Evolutionary conservation across 1,139 yeast genomes (phyloP).

Genomic region (Kurtzmaniella quercitrusa): DNA sequence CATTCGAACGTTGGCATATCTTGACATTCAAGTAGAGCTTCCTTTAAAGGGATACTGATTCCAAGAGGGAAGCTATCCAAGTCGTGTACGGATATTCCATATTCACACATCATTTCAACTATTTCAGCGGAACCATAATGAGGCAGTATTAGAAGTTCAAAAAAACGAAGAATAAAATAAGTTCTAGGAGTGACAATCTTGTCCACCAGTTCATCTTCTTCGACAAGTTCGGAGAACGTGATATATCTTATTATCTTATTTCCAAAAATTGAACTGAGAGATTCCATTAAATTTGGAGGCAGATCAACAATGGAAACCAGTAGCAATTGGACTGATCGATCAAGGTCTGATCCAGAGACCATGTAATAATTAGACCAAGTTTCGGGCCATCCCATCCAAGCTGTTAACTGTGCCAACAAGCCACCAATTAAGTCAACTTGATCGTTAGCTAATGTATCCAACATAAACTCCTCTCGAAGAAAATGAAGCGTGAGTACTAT

Average conservation of each 20-base stretch:
- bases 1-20: conserved; percentile 50
- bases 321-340: conserved; percentile 26
- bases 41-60: conserved; percentile 59
- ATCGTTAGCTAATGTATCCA: conserved; percentile 46
- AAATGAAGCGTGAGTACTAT: conserved; percentile 70
- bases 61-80: conserved; percentile 76
- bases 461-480: conserved; percentile 66
- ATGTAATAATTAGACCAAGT: conserved; percentile 61
- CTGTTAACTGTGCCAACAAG: conserved; percentile 57
- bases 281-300: conserved; percentile 57
- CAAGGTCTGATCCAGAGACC: conserved; percentile 18
- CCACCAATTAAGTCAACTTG: conserved; percentile 41
- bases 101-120: conserved; percentile 56
- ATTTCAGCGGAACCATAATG: conserved; percentile 49
- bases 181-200: conserved; percentile 62
- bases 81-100: conserved; percentile 45
- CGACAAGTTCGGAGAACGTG: conserved; percentile 66
- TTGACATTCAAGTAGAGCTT: conserved; percentile 55
- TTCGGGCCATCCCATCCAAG: conserved; percentile 75
- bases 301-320: conserved; percentile 39
- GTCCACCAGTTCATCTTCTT: conserved; percentile 61
- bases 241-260: conserved; percentile 47
- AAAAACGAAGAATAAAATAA: conserved; percentile 50
- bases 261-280: conserved; percentile 50
- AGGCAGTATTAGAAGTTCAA: conserved; percentile 58